A percentile compares a stretch with the other conserved stretches of the same genome.
Evolutionary conservation across 2,329 filamentous ascomycete genomes (phyloP).

Genomic region (Chaetomium sp.): DNA sequence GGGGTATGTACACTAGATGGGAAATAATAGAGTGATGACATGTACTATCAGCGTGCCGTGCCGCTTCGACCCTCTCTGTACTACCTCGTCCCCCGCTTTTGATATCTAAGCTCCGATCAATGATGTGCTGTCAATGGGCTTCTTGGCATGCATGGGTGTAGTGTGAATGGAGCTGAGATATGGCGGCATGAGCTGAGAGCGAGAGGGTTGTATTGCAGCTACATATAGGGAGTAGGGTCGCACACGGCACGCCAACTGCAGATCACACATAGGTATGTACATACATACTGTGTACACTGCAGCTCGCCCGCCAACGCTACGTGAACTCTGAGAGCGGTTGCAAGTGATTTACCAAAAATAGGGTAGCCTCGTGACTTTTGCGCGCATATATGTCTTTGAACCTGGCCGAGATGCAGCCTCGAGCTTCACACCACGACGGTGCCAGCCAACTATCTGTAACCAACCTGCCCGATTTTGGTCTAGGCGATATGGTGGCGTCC

Average conservation of each 20-base stretch:
- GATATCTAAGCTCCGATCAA: not conserved
- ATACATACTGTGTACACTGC: not conserved
- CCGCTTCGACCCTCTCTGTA: not conserved
- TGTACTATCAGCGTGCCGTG: not conserved
- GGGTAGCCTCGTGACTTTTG: not conserved
- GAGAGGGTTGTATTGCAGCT: conserved; percentile 1
- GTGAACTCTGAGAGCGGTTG: not conserved
- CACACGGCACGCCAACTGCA: not conserved
- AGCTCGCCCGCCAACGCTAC: not conserved
- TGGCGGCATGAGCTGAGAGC: not conserved
- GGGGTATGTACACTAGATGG: not conserved
- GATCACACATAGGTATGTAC: not conserved
- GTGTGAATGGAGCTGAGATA: not conserved
- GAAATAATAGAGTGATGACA: not conserved
- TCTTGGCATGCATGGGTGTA: not conserved
- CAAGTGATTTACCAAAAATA: not conserved
- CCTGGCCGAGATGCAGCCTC: not conserved
- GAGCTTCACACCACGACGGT: not conserved
- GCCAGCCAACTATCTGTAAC: not conserved
- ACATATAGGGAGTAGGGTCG: not conserved
- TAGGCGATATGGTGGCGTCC: no score
- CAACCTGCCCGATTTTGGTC: not conserved
- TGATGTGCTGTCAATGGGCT: not conserved
- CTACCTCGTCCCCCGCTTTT: not conserved
- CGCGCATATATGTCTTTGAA: not conserved